These are phyloP conservation scores for Austroboletus niveus DNA, from an alignment of 1,284 basidiomycete genomes.

Conservation along the genomic window DNA sequence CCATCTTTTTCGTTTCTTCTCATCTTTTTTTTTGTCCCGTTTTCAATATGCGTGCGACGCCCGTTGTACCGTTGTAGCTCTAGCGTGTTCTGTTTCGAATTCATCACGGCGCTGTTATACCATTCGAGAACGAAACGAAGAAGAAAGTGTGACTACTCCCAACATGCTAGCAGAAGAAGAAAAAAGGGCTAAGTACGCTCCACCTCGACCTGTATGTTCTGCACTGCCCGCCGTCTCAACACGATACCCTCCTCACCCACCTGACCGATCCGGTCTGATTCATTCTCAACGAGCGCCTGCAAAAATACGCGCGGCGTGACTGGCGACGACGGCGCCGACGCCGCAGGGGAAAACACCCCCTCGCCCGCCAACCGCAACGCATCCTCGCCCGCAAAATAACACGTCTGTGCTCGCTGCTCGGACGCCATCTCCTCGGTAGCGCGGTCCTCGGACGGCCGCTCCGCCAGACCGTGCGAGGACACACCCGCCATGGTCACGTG, in stretches of 20 bases:
- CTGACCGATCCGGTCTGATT: not conserved
- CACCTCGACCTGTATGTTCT: not conserved
- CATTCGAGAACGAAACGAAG: not conserved
- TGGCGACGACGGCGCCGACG: constrained; percentile 64
- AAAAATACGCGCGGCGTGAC: constrained; percentile 16
- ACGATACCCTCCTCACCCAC: constrained; percentile 12
- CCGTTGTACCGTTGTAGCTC: constrained; percentile 27
- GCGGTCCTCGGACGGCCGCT: constrained; percentile 17
- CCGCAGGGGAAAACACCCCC: constrained; percentile 67
- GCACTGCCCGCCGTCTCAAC: constrained; percentile 19
- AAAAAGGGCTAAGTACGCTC: not conserved
- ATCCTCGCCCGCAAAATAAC: constrained; percentile 53
- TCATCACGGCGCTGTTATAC: constrained; percentile 12
- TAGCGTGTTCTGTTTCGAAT: constrained; percentile 20
- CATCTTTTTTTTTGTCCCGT: not conserved
- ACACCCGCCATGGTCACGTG: not conserved
- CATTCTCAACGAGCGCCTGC: constrained; percentile 2
- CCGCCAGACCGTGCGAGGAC: not conserved
- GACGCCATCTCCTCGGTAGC: constrained; percentile 11
- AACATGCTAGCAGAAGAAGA: not conserved
- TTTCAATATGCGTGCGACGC: constrained; percentile 6
- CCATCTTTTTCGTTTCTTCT: not conserved
- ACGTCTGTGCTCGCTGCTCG: constrained; percentile 33
- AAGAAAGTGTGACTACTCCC: not conserved
- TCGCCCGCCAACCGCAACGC: constrained; percentile 60